Base-by-base conservation (phyloP, 345 rosid genomes). In the Lumnitzera littorea region DNA sequence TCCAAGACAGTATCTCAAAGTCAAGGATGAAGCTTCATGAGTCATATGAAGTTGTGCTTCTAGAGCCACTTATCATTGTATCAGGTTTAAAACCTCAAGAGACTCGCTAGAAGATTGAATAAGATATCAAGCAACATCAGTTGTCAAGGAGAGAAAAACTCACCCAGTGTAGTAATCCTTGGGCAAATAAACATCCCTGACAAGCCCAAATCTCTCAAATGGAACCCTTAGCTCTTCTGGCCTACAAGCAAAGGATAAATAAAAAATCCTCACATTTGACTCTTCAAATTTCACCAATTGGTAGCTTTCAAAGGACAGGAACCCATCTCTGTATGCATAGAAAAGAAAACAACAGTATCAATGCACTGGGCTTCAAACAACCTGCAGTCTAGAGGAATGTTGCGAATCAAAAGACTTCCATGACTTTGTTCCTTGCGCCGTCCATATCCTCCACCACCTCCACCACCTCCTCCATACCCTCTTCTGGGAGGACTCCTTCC, bases 381-480 rank as follows among this genome's bases (percentile, higher is more conserved):
- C 97, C 99, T 80, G 87, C 96, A 90, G 78, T 90, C 96, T 20
- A 86, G 80, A 63, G 99, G 95, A 70, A 94, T 85, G 67, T 94
- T 94, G 24, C 99, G 85, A 70, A 94, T 95, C 80, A 92, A 68
- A 46, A 90, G 90, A 71, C 97, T 92, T 65, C 98, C 95, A 25
- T 72, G 80, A 41, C 69, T 77, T 47, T 80, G 89, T 23, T 86
- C 96, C 72, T 68, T 83, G 65, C 91, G 86, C 68, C 98, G 85
- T 47, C 92, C 91, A 68, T 70, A 72, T 8, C 95, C 95, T 15
- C 95, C 84, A 0, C 87, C 76, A 0, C 80, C 77, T 0, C 78
- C 78, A n/a, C n/a, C n/a, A n/a, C n/a, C n/a, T n/a, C n/a, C n/a
- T n/a, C n/a, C n/a, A n/a, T n/a, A n/a, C n/a, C n/a, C n/a, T n/a